phyloP scores from a whole-genome alignment of 2,329 filamentous ascomycete genomes.

The Aspergillus unguis region DNA sequence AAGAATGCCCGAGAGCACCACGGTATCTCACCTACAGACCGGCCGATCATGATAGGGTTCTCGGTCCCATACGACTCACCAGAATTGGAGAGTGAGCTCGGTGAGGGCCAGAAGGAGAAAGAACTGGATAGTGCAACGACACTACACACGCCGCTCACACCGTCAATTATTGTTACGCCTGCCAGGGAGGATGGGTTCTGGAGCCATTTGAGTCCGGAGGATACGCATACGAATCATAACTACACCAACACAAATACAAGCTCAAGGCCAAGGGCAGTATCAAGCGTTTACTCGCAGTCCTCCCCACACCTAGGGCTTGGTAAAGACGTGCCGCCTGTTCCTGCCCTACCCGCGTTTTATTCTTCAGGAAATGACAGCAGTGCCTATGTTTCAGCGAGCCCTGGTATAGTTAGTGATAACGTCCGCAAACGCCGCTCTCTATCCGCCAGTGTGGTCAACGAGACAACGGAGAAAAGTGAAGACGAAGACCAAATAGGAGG shows the following conservation, averaged over 20 bases:
- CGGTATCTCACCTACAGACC: conserved; percentile 42
- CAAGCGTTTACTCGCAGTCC: conserved; percentile 46
- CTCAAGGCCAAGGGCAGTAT: conserved; percentile 33
- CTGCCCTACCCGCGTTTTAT: conserved; percentile 38
- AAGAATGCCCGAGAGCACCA: conserved; percentile 28
- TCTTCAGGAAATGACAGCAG: conserved; percentile 15
- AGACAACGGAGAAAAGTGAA: conserved; percentile 21
- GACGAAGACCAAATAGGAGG: conserved; percentile 17
- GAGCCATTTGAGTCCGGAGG: conserved; percentile 25
- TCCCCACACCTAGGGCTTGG: conserved; percentile 29
- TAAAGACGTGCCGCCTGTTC: conserved; percentile 39
- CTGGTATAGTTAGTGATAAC: conserved; percentile 16
- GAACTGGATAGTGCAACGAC: conserved; percentile 29
- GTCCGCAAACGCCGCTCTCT: conserved; percentile 28
- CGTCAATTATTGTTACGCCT: conserved; percentile 47
- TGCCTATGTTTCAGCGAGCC: conserved; percentile 8
- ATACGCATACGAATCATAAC: not conserved
- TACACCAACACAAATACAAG: not conserved
- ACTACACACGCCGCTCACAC: conserved; percentile 40
- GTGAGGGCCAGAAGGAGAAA: conserved; percentile 17
- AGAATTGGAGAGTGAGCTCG: conserved; percentile 1
- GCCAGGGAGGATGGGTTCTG: conserved; percentile 40
- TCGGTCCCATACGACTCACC: conserved; percentile 36
- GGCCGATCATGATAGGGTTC: conserved; percentile 47
- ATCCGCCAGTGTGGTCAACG: conserved; percentile 38